These are phyloP conservation scores for Trichoderma guizhouense DNA, from an alignment of 2,329 filamentous ascomycete genomes.

Conservation along the genomic window DNA sequence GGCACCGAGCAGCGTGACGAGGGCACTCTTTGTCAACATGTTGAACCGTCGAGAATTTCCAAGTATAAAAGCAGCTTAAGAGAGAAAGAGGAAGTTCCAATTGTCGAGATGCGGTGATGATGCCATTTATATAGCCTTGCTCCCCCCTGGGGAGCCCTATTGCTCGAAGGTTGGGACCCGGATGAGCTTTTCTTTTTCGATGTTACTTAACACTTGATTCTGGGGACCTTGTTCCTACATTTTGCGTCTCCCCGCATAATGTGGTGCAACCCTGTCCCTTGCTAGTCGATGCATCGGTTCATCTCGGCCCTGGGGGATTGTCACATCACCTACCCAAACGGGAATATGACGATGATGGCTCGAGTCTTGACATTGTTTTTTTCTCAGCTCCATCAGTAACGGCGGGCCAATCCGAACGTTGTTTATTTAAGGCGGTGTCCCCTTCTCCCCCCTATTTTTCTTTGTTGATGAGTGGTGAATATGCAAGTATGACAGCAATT, in stretches of 20 bases:
- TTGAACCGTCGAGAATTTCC: neutral
- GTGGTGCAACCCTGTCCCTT: neutral
- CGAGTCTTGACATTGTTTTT: neutral
- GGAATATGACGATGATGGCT: neutral
- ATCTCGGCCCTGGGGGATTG: slow-evolving; percentile 1
- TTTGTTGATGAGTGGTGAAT: neutral
- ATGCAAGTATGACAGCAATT: neutral
- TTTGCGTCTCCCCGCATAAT: slow-evolving; percentile 6
- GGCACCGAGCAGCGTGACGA: slow-evolving; percentile 18
- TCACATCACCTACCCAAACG: neutral
- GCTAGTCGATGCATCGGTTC: slow-evolving; percentile 1
- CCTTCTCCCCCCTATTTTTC: neutral
- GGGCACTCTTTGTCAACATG: slow-evolving; percentile 8
- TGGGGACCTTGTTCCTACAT: neutral
- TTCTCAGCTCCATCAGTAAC: neutral
- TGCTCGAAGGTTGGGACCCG: neutral
- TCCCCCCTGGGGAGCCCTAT: neutral
- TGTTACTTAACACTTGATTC: neutral
- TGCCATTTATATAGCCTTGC: neutral
- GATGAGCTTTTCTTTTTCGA: neutral
- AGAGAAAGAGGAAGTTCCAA: neutral
- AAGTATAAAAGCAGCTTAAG: neutral
- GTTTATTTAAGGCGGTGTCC: neutral
- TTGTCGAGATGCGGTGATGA: neutral
- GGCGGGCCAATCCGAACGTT: neutral